A percentile compares a stretch with the other conserved stretches of the same genome.
Conservation (phyloP, 164 flowering plant species). For the Nymphaea colorata region DNA sequence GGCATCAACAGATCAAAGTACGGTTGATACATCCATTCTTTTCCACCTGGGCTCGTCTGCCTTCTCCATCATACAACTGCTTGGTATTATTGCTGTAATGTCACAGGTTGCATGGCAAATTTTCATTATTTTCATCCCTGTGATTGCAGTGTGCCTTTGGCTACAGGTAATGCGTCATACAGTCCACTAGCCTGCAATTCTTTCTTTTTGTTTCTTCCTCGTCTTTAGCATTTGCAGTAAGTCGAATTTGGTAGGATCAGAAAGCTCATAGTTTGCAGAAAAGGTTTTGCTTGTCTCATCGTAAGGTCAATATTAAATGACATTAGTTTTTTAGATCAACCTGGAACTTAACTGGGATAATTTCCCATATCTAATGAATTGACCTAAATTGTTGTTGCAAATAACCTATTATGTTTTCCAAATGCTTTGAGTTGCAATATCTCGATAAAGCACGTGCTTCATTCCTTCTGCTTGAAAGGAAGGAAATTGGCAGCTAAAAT, state of each 20-base stretch:
- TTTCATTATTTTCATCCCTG: slow-evolving; percentile 3
- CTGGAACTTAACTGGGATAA: too few relatives aligned
- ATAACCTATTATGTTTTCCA: too few relatives aligned
- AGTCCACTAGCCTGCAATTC: neutral
- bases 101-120: slow-evolving; percentile 4
- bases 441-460: too few relatives aligned
- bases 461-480: too few relatives aligned
- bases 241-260: slow-evolving; percentile 2
- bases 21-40: slow-evolving; percentile 3
- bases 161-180: slow-evolving; percentile 1
- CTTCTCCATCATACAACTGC: slow-evolving; percentile 2
- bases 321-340: too few relatives aligned
- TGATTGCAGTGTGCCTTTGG: slow-evolving; percentile 2
- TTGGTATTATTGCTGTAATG: slow-evolving; percentile 6
- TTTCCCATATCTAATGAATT: too few relatives aligned
- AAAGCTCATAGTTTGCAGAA: slow-evolving; percentile 13
- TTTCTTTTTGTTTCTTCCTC: slow-evolving; percentile 6
- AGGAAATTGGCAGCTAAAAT: too few relatives aligned
- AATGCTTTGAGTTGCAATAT: too few relatives aligned
- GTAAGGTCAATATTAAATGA: too few relatives aligned
- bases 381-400: too few relatives aligned
- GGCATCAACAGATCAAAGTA: slow-evolving; percentile 3
- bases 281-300: slow-evolving; percentile 15
- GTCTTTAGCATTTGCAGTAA: slow-evolving; percentile 8
- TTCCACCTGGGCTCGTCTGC: slow-evolving; percentile 1